Conservation (phyloP, 179 eudicot genomes). For the Dionaea muscipula region DNA sequence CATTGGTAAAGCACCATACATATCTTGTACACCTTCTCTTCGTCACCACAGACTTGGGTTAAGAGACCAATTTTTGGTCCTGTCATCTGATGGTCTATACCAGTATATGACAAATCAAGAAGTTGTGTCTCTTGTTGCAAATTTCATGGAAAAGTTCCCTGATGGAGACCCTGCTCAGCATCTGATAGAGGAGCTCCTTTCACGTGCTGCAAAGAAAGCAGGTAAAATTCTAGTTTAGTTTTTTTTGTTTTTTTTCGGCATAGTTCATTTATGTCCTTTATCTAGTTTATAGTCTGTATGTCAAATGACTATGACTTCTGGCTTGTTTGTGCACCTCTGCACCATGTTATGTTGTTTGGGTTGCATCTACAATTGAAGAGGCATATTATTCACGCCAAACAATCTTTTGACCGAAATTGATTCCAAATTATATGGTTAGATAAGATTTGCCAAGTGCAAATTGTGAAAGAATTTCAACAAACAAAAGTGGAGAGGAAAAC, state of each 20-base stretch:
- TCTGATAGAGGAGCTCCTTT: conserved; percentile 90
- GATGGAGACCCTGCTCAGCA: conserved; percentile 64
- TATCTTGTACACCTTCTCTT: conserved; percentile 82
- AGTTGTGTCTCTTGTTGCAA: conserved; percentile 68
- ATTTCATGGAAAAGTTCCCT: conserved; percentile 54
- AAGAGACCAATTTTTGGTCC: conserved; percentile 84
- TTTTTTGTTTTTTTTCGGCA: neutral
- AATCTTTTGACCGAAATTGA: too few species aligned
- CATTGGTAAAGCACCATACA: conserved; percentile 76
- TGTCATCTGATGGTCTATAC: conserved; percentile 54
- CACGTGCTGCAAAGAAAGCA: conserved; percentile 98
- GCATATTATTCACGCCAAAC: too few species aligned
- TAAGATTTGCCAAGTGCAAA: too few species aligned
- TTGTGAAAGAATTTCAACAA: too few species aligned
- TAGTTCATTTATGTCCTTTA: too few species aligned
- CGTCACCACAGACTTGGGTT: conserved; percentile 68
- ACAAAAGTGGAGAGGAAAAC: too few species aligned
- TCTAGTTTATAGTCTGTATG: too few species aligned
- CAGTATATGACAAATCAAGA: conserved; percentile 58
- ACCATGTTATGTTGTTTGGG: too few species aligned
- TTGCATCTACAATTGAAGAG: too few species aligned
- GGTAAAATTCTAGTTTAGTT: conserved; percentile 31
- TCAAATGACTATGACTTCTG: too few species aligned
- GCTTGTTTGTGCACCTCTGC: too few species aligned
- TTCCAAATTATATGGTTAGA: too few species aligned